Percentiles rank a stretch among this genome's conserved stretches.
phyloP scores from a whole-genome alignment of 2,329 filamentous ascomycete species.

The Biscogniauxia mediterranea region DNA sequence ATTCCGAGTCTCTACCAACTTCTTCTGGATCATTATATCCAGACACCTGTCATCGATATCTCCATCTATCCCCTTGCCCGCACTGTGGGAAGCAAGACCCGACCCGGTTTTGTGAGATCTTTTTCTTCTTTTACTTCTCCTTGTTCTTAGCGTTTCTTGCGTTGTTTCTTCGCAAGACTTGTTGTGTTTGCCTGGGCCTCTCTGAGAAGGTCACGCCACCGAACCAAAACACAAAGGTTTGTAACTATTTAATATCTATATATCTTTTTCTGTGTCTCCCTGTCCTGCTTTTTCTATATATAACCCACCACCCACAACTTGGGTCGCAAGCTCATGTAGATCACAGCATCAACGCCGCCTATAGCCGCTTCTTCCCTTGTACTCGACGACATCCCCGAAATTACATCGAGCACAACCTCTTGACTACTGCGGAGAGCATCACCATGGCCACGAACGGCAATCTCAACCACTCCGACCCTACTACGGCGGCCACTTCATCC shows the following conservation, averaged over 20 bases:
- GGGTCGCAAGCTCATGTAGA: neutral
- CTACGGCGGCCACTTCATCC: slow-evolving; percentile 34
- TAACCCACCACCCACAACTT: slow-evolving; percentile 1
- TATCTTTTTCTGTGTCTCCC: neutral
- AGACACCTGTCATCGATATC: slow-evolving; percentile 6
- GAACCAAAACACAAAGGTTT: slow-evolving; percentile 12
- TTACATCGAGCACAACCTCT: slow-evolving; percentile 13
- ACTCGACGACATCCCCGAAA: slow-evolving; percentile 10
- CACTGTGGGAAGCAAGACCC: slow-evolving; percentile 9
- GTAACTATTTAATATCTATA: slow-evolving; percentile 2
- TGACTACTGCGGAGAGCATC: slow-evolving; percentile 16
- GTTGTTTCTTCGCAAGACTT: slow-evolving; percentile 18
- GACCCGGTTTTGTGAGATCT: slow-evolving; percentile 13
- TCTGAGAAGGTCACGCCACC: slow-evolving; percentile 4
- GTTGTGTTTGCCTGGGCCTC: slow-evolving; percentile 13
- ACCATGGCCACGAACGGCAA: slow-evolving; percentile 60
- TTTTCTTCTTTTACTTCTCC: slow-evolving; percentile 5
- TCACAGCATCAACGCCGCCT: neutral
- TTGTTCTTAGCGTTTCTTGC: slow-evolving; percentile 7
- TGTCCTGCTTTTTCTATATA: slow-evolving; percentile 7
- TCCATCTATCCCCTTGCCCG: slow-evolving; percentile 6
- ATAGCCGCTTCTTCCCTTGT: slow-evolving; percentile 4
- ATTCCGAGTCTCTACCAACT: slow-evolving; percentile 19
- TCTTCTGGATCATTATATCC: slow-evolving; percentile 8
- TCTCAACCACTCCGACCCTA: slow-evolving; percentile 43